Conservation (phyloP, 169 alveolate species). For the Eimeria mitis region DNA sequence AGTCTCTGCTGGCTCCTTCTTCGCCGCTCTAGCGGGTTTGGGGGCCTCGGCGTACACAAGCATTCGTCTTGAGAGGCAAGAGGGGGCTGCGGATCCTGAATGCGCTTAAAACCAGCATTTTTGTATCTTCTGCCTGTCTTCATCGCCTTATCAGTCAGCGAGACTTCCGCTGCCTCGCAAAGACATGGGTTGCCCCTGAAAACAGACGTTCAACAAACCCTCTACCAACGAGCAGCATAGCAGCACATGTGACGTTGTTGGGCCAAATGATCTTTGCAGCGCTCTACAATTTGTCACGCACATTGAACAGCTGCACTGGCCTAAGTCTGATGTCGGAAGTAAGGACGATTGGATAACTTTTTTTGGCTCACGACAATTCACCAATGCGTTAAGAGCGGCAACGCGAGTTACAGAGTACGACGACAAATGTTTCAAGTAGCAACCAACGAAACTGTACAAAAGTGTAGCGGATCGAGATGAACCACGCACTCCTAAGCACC, state of each 20-base stretch:
- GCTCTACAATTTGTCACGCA: neutral
- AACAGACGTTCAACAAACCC: neutral
- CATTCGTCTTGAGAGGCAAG: neutral
- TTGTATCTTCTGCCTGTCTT: neutral
- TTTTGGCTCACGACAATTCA: neutral
- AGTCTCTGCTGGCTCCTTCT: neutral
- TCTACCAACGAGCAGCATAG: neutral
- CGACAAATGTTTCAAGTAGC: neutral
- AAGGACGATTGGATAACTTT: neutral
- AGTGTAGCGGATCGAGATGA: neutral
- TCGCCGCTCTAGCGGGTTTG: slow-evolving; percentile 19
- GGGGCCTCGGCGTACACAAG: slow-evolving; percentile 14
- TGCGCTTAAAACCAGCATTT: neutral
- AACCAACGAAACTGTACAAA: neutral
- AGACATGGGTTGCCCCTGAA: neutral
- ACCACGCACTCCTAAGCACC: neutral
- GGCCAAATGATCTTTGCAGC: neutral
- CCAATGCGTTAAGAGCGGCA: neutral
- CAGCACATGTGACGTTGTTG: neutral
- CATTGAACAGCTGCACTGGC: neutral
- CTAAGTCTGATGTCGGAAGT: neutral
- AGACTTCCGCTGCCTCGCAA: too few species aligned
- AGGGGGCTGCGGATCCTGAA: neutral
- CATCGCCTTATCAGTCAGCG: neutral
- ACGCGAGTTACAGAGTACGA: neutral